Percentiles rank a stretch among this genome's conserved stretches.
Evolutionary conservation across 176 grass and related monocot species (phyloP).

Genomic region (Puya raimondii): DNA sequence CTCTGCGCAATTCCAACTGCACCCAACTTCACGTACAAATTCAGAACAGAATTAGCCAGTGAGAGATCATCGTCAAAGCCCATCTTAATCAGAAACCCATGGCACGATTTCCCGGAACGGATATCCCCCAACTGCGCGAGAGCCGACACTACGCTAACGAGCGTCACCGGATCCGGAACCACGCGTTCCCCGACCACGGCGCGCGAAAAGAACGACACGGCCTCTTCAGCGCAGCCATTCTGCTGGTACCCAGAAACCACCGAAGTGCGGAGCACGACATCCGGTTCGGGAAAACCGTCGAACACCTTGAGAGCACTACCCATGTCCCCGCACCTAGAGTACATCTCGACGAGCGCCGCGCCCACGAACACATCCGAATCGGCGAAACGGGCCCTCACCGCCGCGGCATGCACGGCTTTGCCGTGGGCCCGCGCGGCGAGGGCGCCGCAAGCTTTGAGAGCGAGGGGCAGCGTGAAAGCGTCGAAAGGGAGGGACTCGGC

Average conservation of each 20-base stretch:
- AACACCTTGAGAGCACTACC: constrained; percentile 25
- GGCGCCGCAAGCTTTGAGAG: constrained; percentile 37
- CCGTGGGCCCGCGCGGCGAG: constrained; percentile 34
- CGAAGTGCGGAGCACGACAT: constrained; percentile 52
- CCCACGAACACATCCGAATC: constrained; percentile 46
- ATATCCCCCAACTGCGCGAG: constrained; percentile 27
- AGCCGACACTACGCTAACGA: constrained; percentile 53
- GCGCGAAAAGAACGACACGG: constrained; percentile 47
- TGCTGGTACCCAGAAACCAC: constrained; percentile 51
- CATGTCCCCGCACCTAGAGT: constrained; percentile 46
- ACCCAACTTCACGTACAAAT: constrained; percentile 41
- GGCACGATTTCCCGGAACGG: constrained; percentile 33
- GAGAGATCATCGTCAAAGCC: constrained; percentile 30
- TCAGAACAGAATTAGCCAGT: constrained; percentile 39
- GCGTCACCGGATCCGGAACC: constrained; percentile 35
- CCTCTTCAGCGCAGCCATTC: constrained; percentile 38
- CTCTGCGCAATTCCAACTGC: constrained; percentile 16
- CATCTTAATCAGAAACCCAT: constrained; percentile 42
- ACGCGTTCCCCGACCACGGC: constrained; percentile 25
- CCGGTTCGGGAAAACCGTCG: constrained; percentile 32
- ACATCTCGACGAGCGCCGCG: constrained; percentile 50
- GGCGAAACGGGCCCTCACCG: constrained; percentile 20
- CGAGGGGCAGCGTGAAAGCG: constrained; percentile 36
- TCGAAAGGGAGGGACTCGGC: constrained; percentile 18
- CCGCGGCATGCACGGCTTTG: constrained; percentile 35